Evolutionary conservation across 768 basidiomycete species (phyloP), one percentile per base, ranked within the genome.

Genomic region (Melanogaster broomeanus): DNA sequence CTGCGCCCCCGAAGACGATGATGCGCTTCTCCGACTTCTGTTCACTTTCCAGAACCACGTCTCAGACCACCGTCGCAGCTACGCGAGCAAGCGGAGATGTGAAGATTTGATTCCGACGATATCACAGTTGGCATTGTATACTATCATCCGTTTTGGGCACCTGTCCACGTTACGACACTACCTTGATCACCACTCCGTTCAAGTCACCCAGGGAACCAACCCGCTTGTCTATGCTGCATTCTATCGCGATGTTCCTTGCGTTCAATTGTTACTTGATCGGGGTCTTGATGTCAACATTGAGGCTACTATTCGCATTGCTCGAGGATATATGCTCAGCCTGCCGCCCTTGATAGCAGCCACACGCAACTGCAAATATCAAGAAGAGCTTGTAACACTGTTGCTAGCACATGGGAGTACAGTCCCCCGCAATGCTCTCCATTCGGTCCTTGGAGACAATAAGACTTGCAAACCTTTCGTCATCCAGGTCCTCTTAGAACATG

Each of bases 221-320:
- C 15, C 41, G 15, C 12, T 42, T 10, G 24, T 42, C 24, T 13
- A 25, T 4, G 41, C 41, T 16, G 24, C 41, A 27, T 16, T 4
- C 6, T 9, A 2, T 25, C 24, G 41, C 41, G 16, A 25, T 10
- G 41, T 42, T 27, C 11, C 22, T 8, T 22, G 24, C 16, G 18
- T 37, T 27, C 21, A 42, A 18, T 8, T 49, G 5, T 6, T 41
- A n/a, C 46, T 51, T 16, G 55, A 53, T 31, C 42, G 50, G 48
- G 47, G 49, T 38, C 37, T 49, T 45, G 59, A 53, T 27, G 41
- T 52, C 42, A 51, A 48, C 41, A 31, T 34, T 13, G 38, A 33
- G 18, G 38, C 37, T 21, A 13, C n/a, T n/a, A n/a, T n/a, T 12
- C 7, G n/a, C 21, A 1, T 27, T 24, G 2, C 4, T 33, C 13